Conservation (phyloP, 2,329 filamentous ascomycete genomes). For the Lasiodiplodia gonubiensis region DNA sequence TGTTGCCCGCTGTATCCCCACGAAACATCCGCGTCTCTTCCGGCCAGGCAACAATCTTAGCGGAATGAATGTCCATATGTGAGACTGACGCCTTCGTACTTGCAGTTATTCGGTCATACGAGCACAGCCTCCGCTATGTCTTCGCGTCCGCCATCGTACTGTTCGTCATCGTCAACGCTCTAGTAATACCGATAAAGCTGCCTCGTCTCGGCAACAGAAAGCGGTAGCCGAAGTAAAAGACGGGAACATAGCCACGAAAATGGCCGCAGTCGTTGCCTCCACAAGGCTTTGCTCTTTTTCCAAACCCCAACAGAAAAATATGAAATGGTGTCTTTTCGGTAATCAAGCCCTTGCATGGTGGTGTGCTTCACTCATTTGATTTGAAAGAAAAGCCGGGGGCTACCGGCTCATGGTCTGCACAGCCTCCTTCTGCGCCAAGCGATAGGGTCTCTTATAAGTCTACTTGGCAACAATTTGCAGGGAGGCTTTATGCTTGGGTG, state of each 20-base stretch:
- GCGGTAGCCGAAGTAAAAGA: background rate
- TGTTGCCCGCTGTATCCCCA: background rate
- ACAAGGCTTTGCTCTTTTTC: background rate
- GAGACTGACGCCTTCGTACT: background rate
- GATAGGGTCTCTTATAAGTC: slow-evolving; percentile 3
- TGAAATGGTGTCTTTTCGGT: background rate
- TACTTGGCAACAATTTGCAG: background rate
- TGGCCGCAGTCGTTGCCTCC: background rate
- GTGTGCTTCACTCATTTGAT: background rate
- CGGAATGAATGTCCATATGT: background rate
- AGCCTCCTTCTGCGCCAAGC: slow-evolving; percentile 9
- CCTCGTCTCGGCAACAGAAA: slow-evolving; percentile 55
- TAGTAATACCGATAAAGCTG: slow-evolving; percentile 61
- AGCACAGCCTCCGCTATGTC: slow-evolving; percentile 46
- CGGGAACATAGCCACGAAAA: slow-evolving; percentile 5
- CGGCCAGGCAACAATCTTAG: background rate
- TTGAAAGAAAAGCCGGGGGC: background rate
- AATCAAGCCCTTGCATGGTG: slow-evolving; percentile 13
- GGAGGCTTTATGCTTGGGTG: background rate
- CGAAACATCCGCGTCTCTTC: background rate
- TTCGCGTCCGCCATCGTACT: slow-evolving; percentile 52
- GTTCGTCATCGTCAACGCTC: slow-evolving; percentile 57
- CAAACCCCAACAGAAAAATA: background rate
- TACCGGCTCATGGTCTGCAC: background rate
- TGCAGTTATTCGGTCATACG: slow-evolving; percentile 48